Base-by-base conservation (phyloP, 2,329 filamentous ascomycete genomes). In the Biscogniauxia mediterranea region DNA sequence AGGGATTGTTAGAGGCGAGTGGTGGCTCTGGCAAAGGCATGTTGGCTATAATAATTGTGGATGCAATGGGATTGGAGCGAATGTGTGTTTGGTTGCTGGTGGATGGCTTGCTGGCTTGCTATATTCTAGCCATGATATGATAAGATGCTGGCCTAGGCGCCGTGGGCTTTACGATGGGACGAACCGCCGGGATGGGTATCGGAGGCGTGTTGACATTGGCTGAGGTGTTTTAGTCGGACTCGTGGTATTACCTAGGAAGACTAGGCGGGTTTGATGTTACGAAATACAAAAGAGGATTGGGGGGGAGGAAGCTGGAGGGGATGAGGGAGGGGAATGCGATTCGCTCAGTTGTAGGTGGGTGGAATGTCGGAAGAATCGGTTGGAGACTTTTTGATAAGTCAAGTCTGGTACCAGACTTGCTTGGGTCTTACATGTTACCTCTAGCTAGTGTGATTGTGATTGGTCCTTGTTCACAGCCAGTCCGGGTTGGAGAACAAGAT, bases 1-100 rank as follows among this genome's bases (percentile, higher is more conserved):
- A 85, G 11, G 82, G 82, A 66, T 85, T 85, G 74, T 83, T 76
- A 71, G 82, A 78, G 54, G 71, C 73, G 60, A 79, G 73, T 55
- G 74, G 64, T 28, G 68, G 68, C 50, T 76, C 75, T 60, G 73
- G 70, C 70, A 68, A 68, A 62, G 72, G 66, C 71, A 80, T 80
- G 66, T 61, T 70, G 61, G 61, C 56, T 53, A 54, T 57, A 56
- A 5, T 2, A 59, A 60, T 58, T 54, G 55, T 57, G 52, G 52
- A 55, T 5, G 54, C 19, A 19, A 21, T 32, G 17, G 49, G 38
- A 49, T 53, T 56, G 23, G 56, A 56, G 23, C 15, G 19, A 23
- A 17, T 23, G 19, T n/a, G 2, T 46, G 21, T 6, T 54, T 49
- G 28, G 3, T 32, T 55, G 54, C 51, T 23, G 23, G 51, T 53